These are phyloP conservation scores for Alternaria tenuissima DNA, from an alignment of 2,329 filamentous ascomycete genomes.

Conservation along the genomic window DNA sequence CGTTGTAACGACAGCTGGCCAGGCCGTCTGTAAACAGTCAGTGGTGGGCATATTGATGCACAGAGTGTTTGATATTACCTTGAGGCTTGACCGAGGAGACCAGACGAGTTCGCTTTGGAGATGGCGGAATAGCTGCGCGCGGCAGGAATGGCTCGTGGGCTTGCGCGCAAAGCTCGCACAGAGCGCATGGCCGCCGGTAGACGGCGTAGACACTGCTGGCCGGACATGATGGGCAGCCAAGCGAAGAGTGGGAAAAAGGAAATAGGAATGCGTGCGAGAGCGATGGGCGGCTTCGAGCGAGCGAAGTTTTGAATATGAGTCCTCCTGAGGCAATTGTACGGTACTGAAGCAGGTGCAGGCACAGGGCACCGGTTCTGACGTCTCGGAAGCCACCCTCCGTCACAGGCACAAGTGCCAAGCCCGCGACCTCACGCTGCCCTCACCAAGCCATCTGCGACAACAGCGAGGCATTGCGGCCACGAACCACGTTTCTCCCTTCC, in stretches of 20 bases:
- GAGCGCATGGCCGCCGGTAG: slow-evolving; percentile 42
- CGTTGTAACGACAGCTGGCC: slow-evolving; percentile 38
- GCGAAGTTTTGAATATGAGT: not conserved
- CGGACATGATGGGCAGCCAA: slow-evolving; percentile 40
- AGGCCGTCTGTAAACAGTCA: slow-evolving; percentile 39
- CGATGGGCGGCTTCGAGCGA: slow-evolving; percentile 18
- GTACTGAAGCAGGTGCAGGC: slow-evolving; percentile 23
- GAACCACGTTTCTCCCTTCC: slow-evolving; percentile 17
- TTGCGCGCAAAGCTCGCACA: slow-evolving; percentile 41
- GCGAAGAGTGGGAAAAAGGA: slow-evolving; percentile 19
- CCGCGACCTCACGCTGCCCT: slow-evolving; percentile 34
- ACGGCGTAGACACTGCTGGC: slow-evolving; percentile 51
- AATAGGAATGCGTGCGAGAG: slow-evolving; percentile 13
- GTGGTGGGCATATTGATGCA: slow-evolving; percentile 1
- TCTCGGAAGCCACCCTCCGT: slow-evolving; percentile 38
- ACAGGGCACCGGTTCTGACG: slow-evolving; percentile 36
- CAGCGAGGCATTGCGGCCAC: slow-evolving; percentile 43
- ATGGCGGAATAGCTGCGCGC: slow-evolving; percentile 48
- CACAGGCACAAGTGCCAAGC: slow-evolving; percentile 36
- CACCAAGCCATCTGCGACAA: slow-evolving; percentile 26
- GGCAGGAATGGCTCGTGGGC: slow-evolving; percentile 36
- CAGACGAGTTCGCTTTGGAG: slow-evolving; percentile 43
- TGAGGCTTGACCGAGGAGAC: slow-evolving; percentile 42
- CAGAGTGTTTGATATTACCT: slow-evolving; percentile 23
- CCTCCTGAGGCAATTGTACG: slow-evolving; percentile 41